These are phyloP conservation scores for Fagopyrum esculentum DNA, from an alignment of 148 eudicot genomes.

Conservation along the genomic window DNA sequence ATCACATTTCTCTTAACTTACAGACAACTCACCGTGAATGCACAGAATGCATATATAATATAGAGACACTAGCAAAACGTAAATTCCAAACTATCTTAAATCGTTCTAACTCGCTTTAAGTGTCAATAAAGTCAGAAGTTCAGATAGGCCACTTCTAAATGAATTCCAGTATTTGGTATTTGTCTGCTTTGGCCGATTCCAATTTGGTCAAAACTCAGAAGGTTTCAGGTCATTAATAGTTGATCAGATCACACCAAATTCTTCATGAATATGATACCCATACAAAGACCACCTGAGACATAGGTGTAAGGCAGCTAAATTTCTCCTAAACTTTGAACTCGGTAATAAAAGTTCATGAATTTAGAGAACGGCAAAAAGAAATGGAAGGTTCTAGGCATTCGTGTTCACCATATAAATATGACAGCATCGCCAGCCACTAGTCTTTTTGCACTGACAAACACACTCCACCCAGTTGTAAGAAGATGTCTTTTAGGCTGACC, in stretches of 20 bases:
- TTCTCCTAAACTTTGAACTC: conserved; percentile 4
- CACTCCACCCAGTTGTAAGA: conserved; percentile 76
- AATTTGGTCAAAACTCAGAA: background rate
- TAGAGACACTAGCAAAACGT: background rate
- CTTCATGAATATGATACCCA: background rate
- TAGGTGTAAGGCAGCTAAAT: background rate
- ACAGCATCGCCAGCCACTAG: conserved; percentile 73
- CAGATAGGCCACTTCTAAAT: background rate
- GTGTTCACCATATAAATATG: conserved; percentile 50
- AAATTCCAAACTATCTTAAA: background rate
- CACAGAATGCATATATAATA: background rate
- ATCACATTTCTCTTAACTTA: background rate
- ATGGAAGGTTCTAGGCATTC: background rate
- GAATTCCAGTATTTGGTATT: background rate
- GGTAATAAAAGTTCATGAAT: background rate
- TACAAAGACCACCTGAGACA: background rate
- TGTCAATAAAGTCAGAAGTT: background rate
- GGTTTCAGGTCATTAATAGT: background rate
- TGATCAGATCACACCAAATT: background rate
- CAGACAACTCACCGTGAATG: background rate
- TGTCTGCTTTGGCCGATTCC: background rate
- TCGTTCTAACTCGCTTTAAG: background rate
- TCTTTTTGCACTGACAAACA: conserved; percentile 71
- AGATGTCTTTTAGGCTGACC: conserved; percentile 77
- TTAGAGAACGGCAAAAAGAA: background rate